Evolutionary conservation across 495 filamentous ascomycete species (phyloP).

Genomic region (Lindgomyces ingoldianus): DNA sequence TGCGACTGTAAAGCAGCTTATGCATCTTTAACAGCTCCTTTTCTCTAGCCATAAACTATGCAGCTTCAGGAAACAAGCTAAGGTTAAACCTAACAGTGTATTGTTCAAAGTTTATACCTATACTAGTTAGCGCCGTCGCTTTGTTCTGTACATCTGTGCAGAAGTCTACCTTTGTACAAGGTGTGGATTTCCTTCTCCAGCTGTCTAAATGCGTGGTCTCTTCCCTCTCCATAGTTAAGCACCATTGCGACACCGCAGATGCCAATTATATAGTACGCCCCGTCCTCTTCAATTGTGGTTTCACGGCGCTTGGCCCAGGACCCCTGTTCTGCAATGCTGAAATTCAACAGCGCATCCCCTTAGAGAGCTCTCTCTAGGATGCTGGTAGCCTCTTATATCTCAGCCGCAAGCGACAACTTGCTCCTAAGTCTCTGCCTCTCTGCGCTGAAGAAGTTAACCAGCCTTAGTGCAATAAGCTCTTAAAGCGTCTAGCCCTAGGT

Average conservation of each 20-base stretch:
- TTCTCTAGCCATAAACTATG: neutral
- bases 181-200: neutral
- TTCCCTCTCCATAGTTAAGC: neutral
- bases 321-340: neutral
- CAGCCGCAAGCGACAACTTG: neutral
- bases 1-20: neutral
- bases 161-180: neutral
- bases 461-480: neutral
- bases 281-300: neutral
- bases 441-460: neutral
- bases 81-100: neutral
- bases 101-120: neutral
- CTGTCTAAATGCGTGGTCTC: neutral
- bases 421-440: neutral
- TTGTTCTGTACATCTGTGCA: neutral
- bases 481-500: neutral
- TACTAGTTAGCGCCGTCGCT: neutral
- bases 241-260: neutral
- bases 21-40: neutral
- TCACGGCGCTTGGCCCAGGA: neutral
- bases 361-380: neutral
- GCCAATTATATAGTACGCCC: neutral
- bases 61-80: neutral
- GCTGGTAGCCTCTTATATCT: neutral
- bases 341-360: neutral